A percentile compares a stretch with the other conserved stretches of the same genome.
phyloP scores from a whole-genome alignment of 257 asterid genomes.

The Solanum boliviense region DNA sequence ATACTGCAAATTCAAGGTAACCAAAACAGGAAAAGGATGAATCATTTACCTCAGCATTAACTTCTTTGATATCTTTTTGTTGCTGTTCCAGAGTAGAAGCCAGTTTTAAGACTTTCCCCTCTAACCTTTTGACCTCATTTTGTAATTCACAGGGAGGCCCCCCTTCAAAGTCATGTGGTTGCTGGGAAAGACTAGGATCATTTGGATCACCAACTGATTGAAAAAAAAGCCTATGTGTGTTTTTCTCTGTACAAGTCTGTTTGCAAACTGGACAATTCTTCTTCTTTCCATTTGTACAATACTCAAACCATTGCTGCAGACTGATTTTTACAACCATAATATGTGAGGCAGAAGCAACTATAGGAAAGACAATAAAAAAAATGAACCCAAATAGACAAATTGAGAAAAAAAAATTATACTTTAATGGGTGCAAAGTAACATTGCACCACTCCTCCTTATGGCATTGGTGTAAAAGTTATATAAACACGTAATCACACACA shows the following conservation, averaged over 20 bases:
- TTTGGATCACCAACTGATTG: constrained; percentile 74
- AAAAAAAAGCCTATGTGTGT: constrained; percentile 68
- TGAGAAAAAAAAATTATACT: not conserved
- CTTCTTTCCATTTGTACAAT: constrained; percentile 78
- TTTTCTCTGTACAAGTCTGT: constrained; percentile 56
- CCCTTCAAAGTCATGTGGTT: constrained; percentile 17
- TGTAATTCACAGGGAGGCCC: constrained; percentile 43
- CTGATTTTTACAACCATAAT: constrained; percentile 20
- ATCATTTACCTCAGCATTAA: constrained; percentile 41
- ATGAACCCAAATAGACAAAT: not conserved
- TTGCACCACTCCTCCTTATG: not conserved
- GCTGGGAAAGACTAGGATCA: constrained; percentile 43
- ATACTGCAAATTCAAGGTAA: not conserved
- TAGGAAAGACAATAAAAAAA: not conserved
- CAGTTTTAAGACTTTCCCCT: constrained; percentile 62
- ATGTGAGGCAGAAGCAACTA: not conserved
- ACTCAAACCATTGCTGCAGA: constrained; percentile 97
- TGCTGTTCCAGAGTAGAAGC: constrained; percentile 58
- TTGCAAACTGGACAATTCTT: constrained; percentile 91
- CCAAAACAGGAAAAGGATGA: not conserved
- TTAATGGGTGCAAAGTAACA: not conserved
- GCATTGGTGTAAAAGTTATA: not conserved
- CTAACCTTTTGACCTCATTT: constrained; percentile 58
- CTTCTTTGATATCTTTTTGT: constrained; percentile 42
- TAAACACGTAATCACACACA: not conserved